A percentile compares a stretch with the other conserved stretches of the same genome.
Conservation (phyloP, 2,329 filamentous ascomycete species). For the Colletotrichum viniferum region DNA sequence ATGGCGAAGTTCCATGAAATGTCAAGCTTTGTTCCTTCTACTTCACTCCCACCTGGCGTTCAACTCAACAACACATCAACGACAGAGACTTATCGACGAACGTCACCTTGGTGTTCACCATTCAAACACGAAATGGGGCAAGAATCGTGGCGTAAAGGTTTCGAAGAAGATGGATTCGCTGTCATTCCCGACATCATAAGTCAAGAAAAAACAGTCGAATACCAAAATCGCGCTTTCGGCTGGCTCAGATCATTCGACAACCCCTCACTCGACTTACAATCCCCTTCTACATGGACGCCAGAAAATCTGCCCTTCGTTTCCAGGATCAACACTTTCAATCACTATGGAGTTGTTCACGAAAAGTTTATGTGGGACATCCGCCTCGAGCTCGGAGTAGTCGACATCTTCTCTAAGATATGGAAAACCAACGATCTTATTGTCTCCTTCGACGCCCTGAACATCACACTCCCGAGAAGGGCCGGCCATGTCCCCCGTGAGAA, state of each 20-base stretch:
- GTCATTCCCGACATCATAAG: slow-evolving; percentile 52
- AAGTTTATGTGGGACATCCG: slow-evolving; percentile 43
- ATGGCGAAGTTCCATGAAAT: fast-evolving
- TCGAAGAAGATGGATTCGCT: slow-evolving; percentile 42
- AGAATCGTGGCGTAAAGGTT: slow-evolving; percentile 37
- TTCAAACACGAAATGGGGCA: background rate
- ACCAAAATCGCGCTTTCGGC: slow-evolving; percentile 31
- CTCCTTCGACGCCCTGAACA: slow-evolving; percentile 49
- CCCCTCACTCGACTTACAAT: slow-evolving; percentile 23
- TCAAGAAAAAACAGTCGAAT: slow-evolving; percentile 38
- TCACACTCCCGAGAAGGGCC: slow-evolving; percentile 36
- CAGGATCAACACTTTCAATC: slow-evolving; percentile 19
- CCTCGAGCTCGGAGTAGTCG: slow-evolving; percentile 40
- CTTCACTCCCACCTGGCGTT: fast-evolving
- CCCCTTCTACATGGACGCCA: slow-evolving; percentile 37
- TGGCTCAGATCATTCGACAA: slow-evolving; percentile 25
- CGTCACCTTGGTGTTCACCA: too few species aligned
- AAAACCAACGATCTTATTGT: slow-evolving; percentile 45
- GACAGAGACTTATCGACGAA: background rate
- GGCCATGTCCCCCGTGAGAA: background rate
- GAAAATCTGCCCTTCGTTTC: slow-evolving; percentile 40
- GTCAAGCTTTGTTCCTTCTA: fast-evolving
- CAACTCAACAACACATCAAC: background rate
- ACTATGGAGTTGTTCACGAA: slow-evolving; percentile 41
- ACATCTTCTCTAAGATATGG: slow-evolving; percentile 43